Percentiles rank a stretch among this genome's conserved stretches.
These are phyloP conservation scores for Clausena lansium DNA, from an alignment of 345 rosid species.

Conservation along the genomic window DNA sequence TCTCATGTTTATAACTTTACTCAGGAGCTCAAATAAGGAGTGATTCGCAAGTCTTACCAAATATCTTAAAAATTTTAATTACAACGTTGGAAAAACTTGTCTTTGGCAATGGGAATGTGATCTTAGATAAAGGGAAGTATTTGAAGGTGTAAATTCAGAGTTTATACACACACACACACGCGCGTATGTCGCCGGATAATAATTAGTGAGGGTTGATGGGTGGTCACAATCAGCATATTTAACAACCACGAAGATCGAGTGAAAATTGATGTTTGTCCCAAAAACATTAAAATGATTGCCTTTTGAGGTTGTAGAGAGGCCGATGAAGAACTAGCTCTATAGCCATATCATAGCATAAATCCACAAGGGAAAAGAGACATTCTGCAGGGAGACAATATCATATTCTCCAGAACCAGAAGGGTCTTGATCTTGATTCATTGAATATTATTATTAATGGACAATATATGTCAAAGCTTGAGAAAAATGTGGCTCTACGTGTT, in stretches of 20 bases:
- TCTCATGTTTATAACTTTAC: neutral
- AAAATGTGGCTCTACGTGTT: neutral
- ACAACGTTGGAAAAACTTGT: too few species aligned
- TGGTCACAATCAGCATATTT: neutral
- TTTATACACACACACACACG: too few species aligned
- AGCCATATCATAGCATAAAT: neutral
- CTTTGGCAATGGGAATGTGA: neutral
- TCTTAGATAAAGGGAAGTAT: too few species aligned
- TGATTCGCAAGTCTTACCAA: too few species aligned
- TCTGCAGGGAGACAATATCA: neutral
- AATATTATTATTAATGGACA: neutral
- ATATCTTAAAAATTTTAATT: too few species aligned
- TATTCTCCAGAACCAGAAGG: neutral
- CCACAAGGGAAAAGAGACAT: neutral
- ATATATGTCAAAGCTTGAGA: neutral
- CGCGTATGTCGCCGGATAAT: neutral
- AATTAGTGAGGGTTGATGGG: neutral
- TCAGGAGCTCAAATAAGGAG: too few species aligned
- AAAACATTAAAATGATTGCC: neutral
- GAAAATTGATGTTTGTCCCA: neutral
- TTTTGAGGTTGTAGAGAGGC: neutral
- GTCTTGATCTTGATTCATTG: too few species aligned
- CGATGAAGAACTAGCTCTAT: neutral
- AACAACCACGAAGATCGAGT: neutral
- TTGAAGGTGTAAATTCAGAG: too few species aligned